These are phyloP conservation scores for Chlorella sp. DNA, from an alignment of 139 green algal genomes.

Conservation along the genomic window DNA sequence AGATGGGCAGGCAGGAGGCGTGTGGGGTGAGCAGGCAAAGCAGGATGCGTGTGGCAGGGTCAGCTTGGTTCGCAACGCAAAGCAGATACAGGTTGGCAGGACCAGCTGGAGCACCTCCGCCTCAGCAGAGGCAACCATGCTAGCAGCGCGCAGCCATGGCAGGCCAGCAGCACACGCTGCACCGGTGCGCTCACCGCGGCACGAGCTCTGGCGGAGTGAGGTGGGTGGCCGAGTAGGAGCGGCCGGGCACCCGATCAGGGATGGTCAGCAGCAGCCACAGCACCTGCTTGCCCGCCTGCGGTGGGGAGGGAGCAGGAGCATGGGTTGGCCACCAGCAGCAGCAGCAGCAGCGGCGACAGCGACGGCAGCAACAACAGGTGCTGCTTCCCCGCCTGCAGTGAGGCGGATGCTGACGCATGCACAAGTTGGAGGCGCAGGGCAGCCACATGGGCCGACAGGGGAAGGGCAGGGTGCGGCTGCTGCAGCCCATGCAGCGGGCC, in stretches of 20 bases:
- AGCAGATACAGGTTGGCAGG: too few species aligned
- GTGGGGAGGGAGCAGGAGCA: neutral
- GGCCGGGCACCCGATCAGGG: neutral
- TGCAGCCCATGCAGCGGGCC: too few species aligned
- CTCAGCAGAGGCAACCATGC: too few species aligned
- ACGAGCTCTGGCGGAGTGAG: neutral
- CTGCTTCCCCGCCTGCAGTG: neutral
- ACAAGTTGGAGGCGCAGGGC: neutral
- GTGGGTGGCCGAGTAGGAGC: neutral
- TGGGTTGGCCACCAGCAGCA: neutral
- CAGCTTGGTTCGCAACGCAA: too few species aligned
- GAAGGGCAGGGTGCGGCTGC: too few species aligned
- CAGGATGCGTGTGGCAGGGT: too few species aligned
- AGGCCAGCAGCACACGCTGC: too few species aligned
- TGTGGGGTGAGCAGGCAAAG: too few species aligned
- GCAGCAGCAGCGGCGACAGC: neutral
- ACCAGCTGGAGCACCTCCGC: too few species aligned
- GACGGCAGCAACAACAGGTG: neutral
- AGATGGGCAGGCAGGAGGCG: too few species aligned
- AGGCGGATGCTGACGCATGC: neutral
- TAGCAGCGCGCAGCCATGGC: too few species aligned
- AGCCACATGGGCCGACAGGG: too few species aligned
- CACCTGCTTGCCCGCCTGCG: neutral
- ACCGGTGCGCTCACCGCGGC: neutral
- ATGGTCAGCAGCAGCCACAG: constrained; percentile 6